These are phyloP conservation scores for Ophiostoma ips DNA, from an alignment of 2,329 filamentous ascomycete genomes.

Conservation along the genomic window DNA sequence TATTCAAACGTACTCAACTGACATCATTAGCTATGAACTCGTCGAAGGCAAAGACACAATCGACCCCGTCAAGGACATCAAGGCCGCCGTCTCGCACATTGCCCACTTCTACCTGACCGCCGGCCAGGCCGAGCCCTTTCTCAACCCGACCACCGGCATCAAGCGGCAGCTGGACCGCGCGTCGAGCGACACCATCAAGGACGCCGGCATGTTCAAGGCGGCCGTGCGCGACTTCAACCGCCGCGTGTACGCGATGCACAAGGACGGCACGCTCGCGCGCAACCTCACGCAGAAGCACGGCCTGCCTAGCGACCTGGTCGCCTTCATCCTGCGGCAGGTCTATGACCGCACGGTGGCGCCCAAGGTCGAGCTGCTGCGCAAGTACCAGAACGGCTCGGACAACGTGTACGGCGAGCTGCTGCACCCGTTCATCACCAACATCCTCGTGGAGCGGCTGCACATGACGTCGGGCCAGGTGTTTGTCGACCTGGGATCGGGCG, in stretches of 20 bases:
- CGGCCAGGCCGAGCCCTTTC: slow-evolving; percentile 52
- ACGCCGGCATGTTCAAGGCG: slow-evolving; percentile 53
- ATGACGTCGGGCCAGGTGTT: slow-evolving; percentile 79
- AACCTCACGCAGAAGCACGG: slow-evolving; percentile 56
- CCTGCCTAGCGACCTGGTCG: slow-evolving; percentile 58
- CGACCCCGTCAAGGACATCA: slow-evolving; percentile 61
- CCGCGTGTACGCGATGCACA: slow-evolving; percentile 48
- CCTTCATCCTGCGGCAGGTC: slow-evolving; percentile 72
- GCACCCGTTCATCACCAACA: slow-evolving; percentile 67
- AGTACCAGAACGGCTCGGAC: slow-evolving; percentile 81
- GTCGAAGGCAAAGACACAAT: slow-evolving; percentile 68
- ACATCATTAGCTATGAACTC: slow-evolving; percentile 45
- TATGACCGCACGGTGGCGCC: slow-evolving; percentile 90
- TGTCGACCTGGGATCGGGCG: slow-evolving; percentile 87
- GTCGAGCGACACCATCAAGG: slow-evolving; percentile 49
- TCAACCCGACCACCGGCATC: slow-evolving; percentile 58
- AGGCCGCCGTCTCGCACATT: slow-evolving; percentile 53
- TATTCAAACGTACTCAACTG: neutral
- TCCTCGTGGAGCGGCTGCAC: slow-evolving; percentile 61
- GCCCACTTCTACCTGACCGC: slow-evolving; percentile 65
- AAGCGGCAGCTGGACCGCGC: slow-evolving; percentile 66
- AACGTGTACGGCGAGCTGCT: slow-evolving; percentile 92
- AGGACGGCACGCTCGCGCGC: slow-evolving; percentile 56
- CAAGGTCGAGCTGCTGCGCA: slow-evolving; percentile 65
- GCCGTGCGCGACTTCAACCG: slow-evolving; percentile 68